Evolutionary conservation across 352 stramenopile species (phyloP), one percentile per base, ranked within the genome.

Genomic region (Globisporangium solare): DNA sequence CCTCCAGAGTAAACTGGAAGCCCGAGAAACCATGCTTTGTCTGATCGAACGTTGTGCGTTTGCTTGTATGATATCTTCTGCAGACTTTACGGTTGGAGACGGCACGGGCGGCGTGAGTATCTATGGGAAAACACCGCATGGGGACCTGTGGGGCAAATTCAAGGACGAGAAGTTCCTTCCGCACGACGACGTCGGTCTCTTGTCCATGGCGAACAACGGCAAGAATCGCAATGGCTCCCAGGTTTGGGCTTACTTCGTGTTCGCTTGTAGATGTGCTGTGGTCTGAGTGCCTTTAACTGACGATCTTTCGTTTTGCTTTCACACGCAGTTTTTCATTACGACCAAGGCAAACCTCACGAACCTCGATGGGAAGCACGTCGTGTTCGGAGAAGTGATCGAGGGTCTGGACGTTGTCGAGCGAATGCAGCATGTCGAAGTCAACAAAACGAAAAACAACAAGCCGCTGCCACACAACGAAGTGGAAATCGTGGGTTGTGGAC

Each of bases 321-420:
- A 24, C 27, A 10, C 24, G 46, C 43, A 91, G 78, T 91, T 91
- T 58, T 91, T 91, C 67, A 88, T 91, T 51, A 91, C 81, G 24
- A 91, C 76, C 11, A 81, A 79, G 47, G 71, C 78, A 8, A 62
- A 64, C 1, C 67, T 89, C 31, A 81, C 70, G 20, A 88, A 88
- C 54, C 54, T 91, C 15, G 93, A 99, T 76, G 89, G 83, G 35
- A 98, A 98, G 73, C 96, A 99, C 69, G 85, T 97, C 6, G 94
- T 99, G 8, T 99, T 99, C 80, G 96, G 96, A 24, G 92, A 97
- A 64, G 84, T 97, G 14, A 64, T 97, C 42, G 81, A 95, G 27
- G 78, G 81, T 18, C 69, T 88, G 31, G 74, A 86, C n/a, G 65
- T 91, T 13, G 79, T 91, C 17, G 76, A 89, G 58, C 55, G 64